phyloP scores from a whole-genome alignment of 73 alveolate genomes.

The Stentor coeruleus region DNA sequence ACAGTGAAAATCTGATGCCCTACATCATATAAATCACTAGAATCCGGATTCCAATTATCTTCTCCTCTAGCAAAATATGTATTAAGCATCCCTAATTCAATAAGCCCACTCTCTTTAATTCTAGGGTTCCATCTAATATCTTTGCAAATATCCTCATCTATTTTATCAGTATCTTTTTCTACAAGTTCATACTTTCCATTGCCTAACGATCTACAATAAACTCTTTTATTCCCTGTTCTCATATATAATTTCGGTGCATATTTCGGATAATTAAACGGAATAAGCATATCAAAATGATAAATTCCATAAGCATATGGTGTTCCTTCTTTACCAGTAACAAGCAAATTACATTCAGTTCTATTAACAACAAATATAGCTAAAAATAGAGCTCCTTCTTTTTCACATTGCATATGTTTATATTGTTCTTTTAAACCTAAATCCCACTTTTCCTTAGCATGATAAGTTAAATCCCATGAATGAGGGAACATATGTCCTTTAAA shows the following conservation, averaged over 20 bases:
- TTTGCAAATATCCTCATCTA: no score
- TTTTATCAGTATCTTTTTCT: no score
- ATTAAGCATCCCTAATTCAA: conserved; percentile 57
- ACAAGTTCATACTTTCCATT: conserved; percentile 59
- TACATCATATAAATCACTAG: conserved; percentile 45
- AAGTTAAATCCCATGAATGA: no score
- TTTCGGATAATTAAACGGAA: conserved; percentile 86
- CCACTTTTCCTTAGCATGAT: no score
- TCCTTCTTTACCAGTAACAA: conserved; percentile 92
- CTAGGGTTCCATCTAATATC: no score
- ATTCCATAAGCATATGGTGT: conserved; percentile 98
- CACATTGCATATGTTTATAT: neutral
- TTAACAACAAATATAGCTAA: conserved; percentile 57
- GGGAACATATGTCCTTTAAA: no score
- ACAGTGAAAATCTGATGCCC: conserved; percentile 52
- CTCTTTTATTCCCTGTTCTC: conserved; percentile 88
- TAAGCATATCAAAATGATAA: conserved; percentile 84
- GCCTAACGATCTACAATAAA: conserved; percentile 64
- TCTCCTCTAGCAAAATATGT: conserved; percentile 71
- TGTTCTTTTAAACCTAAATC: no score
- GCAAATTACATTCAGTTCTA: no score
- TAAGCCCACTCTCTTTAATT: no score
- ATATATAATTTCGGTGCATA: conserved; percentile 90
- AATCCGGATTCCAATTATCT: conserved; percentile 65
- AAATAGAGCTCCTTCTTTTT: conserved; percentile 27